Evolutionary conservation across 768 basidiomycete genomes (phyloP).

Genomic region (Stropharia rugosoannulata): DNA sequence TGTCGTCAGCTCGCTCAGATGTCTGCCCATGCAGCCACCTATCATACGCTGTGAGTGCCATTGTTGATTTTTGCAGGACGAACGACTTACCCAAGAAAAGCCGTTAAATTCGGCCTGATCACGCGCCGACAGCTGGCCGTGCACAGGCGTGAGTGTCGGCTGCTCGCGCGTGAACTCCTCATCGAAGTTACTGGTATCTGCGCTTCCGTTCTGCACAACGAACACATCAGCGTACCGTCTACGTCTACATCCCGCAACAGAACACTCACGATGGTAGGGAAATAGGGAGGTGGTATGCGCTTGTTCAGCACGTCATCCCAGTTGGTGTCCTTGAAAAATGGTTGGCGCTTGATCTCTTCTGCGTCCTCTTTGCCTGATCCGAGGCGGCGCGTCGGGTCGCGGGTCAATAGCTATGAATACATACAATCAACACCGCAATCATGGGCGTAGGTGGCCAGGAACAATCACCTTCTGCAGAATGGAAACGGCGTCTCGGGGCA

Average conservation of each 20-base stretch:
- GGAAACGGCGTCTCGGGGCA: constrained; percentile 96
- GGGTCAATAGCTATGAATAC: constrained; percentile 71
- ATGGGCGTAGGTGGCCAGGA: no score
- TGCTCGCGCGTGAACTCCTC: constrained; percentile 97
- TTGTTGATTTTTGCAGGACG: not conserved
- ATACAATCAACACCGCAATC: no score
- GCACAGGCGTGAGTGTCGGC: constrained; percentile 96
- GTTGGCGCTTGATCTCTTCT: constrained; percentile 94
- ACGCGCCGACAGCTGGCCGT: constrained; percentile 84
- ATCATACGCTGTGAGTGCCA: constrained; percentile 4
- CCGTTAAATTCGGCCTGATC: constrained; percentile 97
- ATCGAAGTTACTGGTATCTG: constrained; percentile 93
- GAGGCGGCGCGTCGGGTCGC: constrained; percentile 87
- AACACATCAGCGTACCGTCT: not conserved
- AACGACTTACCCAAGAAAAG: constrained; percentile 81
- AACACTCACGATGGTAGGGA: constrained; percentile 85
- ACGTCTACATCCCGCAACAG: not conserved
- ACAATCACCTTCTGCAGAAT: constrained; percentile 83
- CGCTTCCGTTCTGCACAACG: constrained; percentile 65
- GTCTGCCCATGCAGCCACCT: constrained; percentile 64
- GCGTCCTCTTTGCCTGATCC: constrained; percentile 93
- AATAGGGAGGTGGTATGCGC: constrained; percentile 95
- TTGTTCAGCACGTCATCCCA: constrained; percentile 98
- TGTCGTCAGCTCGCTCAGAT: constrained; percentile 32
- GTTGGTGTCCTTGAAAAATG: constrained; percentile 98